Base-by-base conservation (phyloP, 2,329 filamentous ascomycete species). In the Penicillium sp. region DNA sequence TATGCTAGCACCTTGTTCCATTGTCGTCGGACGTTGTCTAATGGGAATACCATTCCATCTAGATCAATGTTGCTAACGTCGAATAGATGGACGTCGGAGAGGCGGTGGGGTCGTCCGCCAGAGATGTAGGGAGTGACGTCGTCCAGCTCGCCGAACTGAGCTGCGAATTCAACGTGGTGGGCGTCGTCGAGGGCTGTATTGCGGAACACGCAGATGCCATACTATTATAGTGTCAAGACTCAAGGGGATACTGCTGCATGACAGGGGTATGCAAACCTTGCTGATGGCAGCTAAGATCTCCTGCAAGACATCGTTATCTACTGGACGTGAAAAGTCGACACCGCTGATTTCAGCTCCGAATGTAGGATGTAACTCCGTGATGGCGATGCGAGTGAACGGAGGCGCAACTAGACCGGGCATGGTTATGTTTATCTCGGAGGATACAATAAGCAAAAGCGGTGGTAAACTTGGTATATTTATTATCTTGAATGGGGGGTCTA, bases 11-110 rank as follows among this genome's bases (percentile, higher is more conserved):
- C 76, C 65, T 73, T 70, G 61, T 75, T 77, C 56, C 73, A 70
- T 48, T 78, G 73, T 13, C 73, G 72, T 22, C 79, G 74, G 21
- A 76, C 71, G 52, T 71, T 74, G 51, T 75, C 71, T 3, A 75
- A 61, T 35, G 75, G 70, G n/a, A 81, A 71, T 2, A 82, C 62
- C 1, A 70, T 68, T 45, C 78, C 79, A 43, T 83, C 76, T 2
- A 75, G 73, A 48, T 83, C 77, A 13, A 85, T 70, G 66, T 86
- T 86, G 51, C 80, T 76, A 0, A 82, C 82, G 61, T 86, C 84
- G 66, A 86, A 86, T 1, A 86, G 75, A 66, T 85, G 80, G 43
- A 77, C 71, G 58, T 80, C 75, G 2, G 70, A 63, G 59, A 82
- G 79, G 21, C 82, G 78, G 56, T 79, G 74, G 62, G 77, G 75